Percentiles rank a stretch among this genome's conserved stretches.
phyloP scores from a whole-genome alignment of 148 eudicot genomes.

The Camellia granthamiana region DNA sequence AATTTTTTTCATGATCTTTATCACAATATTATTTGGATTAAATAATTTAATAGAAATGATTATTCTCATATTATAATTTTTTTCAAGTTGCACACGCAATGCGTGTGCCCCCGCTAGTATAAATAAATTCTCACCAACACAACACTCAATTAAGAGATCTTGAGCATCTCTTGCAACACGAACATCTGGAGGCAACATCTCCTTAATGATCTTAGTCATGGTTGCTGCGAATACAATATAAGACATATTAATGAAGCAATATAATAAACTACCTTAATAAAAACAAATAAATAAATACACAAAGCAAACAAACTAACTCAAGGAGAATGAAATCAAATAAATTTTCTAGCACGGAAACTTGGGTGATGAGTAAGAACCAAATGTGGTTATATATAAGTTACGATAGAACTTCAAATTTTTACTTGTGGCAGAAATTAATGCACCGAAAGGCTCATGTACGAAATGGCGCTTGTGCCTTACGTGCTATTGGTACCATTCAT shows the following conservation, averaged over 20 bases:
- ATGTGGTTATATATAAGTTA: not conserved
- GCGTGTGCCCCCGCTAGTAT: not conserved
- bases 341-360: not conserved
- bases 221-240: constrained; percentile 58
- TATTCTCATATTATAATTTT: no score
- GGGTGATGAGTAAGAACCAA: not conserved
- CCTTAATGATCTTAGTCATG: constrained; percentile 97
- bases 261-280: not conserved
- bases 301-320: not conserved
- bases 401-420: not conserved
- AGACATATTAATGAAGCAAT: constrained; percentile 8
- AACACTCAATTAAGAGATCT: constrained; percentile 93
- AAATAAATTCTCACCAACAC: constrained; percentile 66
- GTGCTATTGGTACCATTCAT: not conserved
- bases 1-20: no score
- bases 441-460: not conserved
- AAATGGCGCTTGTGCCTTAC: not conserved
- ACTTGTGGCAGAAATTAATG: not conserved
- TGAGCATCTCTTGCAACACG: constrained; percentile 98
- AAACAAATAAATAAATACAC: no score
- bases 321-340: not conserved
- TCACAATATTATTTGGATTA: no score
- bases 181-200: constrained; percentile 98
- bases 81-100: no score
- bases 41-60: no score